A percentile compares a stretch with the other conserved stretches of the same genome.
Conservation (phyloP, 768 basidiomycete genomes). For the Hydnum rufescens region DNA sequence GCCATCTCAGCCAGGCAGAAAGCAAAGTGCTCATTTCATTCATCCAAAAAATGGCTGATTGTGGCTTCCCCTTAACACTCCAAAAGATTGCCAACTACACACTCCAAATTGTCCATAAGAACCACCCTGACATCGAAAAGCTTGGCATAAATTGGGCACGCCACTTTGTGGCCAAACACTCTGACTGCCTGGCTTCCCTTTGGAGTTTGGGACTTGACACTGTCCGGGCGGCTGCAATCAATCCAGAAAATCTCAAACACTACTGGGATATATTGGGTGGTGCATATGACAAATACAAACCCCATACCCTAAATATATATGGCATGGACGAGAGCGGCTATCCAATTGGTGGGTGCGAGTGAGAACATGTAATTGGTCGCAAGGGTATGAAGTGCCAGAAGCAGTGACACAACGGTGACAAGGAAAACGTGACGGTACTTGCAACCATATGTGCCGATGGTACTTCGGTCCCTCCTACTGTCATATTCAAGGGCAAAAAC, state of each 20-base stretch:
- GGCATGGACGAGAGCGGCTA: not conserved
- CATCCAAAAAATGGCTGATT: not conserved
- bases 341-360: not conserved
- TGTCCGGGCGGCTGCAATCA: not conserved
- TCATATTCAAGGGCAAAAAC: constrained; percentile 6
- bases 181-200: not conserved
- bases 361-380: not conserved
- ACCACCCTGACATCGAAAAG: not conserved
- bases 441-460: constrained; percentile 4
- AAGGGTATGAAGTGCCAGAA: not conserved
- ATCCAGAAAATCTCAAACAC: not conserved
- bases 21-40: not conserved
- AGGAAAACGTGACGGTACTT: constrained; percentile 5
- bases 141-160: not conserved
- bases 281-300: not conserved
- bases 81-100: not conserved
- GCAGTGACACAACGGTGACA: not conserved
- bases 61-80: not conserved
- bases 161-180: not conserved
- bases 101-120: not conserved
- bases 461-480: constrained; percentile 1
- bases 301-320: not conserved
- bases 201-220: not conserved
- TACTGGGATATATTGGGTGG: not conserved
- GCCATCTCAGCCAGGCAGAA: not conserved